Conservation (phyloP, 2,329 filamentous ascomycete genomes). For the Monilinia polystroma region DNA sequence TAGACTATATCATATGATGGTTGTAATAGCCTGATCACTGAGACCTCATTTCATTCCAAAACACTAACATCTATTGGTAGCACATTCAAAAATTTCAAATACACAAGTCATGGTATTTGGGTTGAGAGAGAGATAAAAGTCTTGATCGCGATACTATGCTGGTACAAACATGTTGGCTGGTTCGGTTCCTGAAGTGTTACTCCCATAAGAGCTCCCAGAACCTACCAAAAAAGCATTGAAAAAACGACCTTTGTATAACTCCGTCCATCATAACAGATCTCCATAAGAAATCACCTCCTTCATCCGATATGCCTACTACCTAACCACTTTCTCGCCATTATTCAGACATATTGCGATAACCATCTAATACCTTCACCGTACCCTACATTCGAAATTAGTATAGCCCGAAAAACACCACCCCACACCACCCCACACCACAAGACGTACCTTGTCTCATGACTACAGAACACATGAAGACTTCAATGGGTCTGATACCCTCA, state of each 20-base stretch:
- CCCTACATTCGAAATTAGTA: conserved; percentile 46
- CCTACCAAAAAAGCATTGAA: conserved; percentile 32
- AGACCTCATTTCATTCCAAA: background rate
- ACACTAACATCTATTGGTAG: background rate
- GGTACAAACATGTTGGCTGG: conserved; percentile 35
- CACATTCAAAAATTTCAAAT: background rate
- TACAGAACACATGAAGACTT: conserved; percentile 99
- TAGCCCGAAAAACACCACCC: conserved; percentile 26
- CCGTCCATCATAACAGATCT: conserved; percentile 38
- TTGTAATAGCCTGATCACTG: background rate
- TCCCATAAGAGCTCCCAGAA: conserved; percentile 29
- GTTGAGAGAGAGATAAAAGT: conserved; percentile 27
- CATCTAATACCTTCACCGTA: conserved; percentile 90
- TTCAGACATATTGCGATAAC: conserved; percentile 88
- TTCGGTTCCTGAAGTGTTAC: conserved; percentile 31
- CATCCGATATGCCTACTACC: conserved; percentile 14
- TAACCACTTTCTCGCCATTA: conserved; percentile 15
- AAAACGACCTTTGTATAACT: conserved; percentile 40
- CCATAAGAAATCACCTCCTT: conserved; percentile 27
- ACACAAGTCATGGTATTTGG: background rate
- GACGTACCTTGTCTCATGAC: conserved; percentile 87
- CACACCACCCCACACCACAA: conserved; percentile 15
- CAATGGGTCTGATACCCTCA: conserved; percentile 90
- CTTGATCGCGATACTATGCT: conserved; percentile 40
- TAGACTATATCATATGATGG: background rate